Evolutionary conservation across 768 basidiomycete genomes (phyloP).

Genomic region (Xanthoconium stramineum): DNA sequence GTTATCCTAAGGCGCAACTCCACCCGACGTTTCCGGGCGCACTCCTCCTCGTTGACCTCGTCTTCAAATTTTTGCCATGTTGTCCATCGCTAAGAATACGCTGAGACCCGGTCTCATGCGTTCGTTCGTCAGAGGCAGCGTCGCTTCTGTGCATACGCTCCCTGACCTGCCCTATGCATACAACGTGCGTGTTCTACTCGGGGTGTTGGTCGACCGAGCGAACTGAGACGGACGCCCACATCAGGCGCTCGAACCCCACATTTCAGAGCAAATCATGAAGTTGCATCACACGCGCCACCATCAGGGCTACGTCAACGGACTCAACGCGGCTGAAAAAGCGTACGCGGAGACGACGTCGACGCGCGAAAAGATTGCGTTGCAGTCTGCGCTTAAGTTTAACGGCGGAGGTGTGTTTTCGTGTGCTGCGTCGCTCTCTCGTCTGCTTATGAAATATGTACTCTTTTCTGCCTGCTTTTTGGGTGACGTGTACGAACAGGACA

Average conservation of each 20-base stretch:
- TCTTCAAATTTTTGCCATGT: constrained; percentile 34
- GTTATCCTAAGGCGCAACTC: neutral
- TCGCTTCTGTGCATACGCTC: constrained; percentile 62
- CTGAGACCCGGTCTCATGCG: constrained; percentile 46
- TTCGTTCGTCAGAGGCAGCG: constrained; percentile 39
- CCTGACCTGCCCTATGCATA: constrained; percentile 79
- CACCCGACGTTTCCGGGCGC: neutral
- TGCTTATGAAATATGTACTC: no score
- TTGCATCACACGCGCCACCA: constrained; percentile 92
- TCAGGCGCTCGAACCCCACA: constrained; percentile 88
- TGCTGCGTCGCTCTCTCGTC: no score
- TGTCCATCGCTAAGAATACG: constrained; percentile 44
- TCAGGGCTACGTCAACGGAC: constrained; percentile 89
- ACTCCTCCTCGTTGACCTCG: neutral
- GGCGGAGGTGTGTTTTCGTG: constrained; percentile 64
- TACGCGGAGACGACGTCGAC: constrained; percentile 63
- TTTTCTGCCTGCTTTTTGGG: neutral
- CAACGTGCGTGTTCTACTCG: constrained; percentile 47
- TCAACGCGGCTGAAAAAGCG: constrained; percentile 90
- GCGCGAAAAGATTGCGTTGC: constrained; percentile 78
- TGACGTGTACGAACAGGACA: constrained; percentile 46
- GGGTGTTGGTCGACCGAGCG: neutral
- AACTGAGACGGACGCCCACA: neutral
- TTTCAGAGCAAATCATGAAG: constrained; percentile 90
- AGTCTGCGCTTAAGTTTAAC: constrained; percentile 94